Percentiles rank a stretch among this genome's conserved stretches.
Evolutionary conservation across 2,329 filamentous ascomycete genomes (phyloP).

Genomic region (Chaetomiaceae sp.): DNA sequence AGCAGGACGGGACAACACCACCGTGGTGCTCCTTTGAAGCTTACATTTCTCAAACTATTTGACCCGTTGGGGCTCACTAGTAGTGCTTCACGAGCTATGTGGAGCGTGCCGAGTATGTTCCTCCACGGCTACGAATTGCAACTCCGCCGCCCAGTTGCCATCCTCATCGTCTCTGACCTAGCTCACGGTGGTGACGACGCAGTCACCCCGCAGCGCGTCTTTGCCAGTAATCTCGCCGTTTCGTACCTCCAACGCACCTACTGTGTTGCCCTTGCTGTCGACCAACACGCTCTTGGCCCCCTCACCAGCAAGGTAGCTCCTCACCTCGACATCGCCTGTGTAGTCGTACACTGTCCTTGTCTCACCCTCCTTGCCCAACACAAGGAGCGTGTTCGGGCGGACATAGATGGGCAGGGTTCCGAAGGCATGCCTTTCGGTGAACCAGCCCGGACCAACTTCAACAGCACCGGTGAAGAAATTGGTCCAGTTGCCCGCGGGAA

Average conservation of each 20-base stretch:
- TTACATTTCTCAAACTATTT: too few species aligned
- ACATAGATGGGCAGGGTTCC: conserved; percentile 53
- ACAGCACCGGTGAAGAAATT: conserved; percentile 43
- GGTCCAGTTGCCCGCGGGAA: conserved; percentile 45
- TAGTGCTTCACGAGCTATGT: too few species aligned
- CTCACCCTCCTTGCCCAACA: conserved; percentile 37
- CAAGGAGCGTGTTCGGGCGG: conserved; percentile 45
- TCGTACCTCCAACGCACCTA: conserved; percentile 36
- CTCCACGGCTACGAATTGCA: too few species aligned
- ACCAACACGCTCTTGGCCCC: conserved; percentile 39
- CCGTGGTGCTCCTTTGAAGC: too few species aligned
- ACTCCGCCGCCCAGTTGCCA: too few species aligned
- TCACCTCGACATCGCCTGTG: conserved; percentile 40
- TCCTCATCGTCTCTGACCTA: too few species aligned
- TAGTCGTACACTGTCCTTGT: conserved; percentile 44
- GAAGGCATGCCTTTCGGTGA: conserved; percentile 53
- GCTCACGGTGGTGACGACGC: conserved; percentile 1
- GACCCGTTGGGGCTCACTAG: too few species aligned
- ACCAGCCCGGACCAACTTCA: conserved; percentile 49
- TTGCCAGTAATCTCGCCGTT: conserved; percentile 36
- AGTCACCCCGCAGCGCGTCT: conserved; percentile 34
- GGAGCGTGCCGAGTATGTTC: too few species aligned
- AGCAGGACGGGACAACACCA: too few species aligned
- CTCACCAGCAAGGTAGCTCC: conserved; percentile 37
- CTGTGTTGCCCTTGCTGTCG: conserved; percentile 35